Percentiles rank a stretch among this genome's conserved stretches.
Evolutionary conservation across 208 protist species (phyloP).

Genomic region (Leptomonas pyrrhocoris): DNA sequence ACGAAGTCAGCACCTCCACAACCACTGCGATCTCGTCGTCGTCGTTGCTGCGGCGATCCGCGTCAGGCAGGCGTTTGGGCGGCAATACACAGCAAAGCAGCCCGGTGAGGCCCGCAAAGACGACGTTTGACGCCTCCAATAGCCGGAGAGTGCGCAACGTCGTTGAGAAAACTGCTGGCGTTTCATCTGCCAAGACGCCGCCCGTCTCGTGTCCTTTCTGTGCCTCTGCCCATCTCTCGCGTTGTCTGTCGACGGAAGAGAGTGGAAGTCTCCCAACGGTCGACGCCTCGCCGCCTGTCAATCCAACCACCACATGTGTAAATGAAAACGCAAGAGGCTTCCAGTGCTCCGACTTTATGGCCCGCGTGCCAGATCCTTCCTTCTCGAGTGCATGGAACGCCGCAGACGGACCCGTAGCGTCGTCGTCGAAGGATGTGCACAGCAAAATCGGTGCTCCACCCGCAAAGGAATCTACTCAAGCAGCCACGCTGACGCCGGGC

Average conservation of each 20-base stretch:
- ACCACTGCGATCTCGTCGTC: background rate
- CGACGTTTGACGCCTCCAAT: background rate
- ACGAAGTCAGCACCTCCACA: slow-evolving; percentile 1
- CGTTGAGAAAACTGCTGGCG: background rate
- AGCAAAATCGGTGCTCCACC: background rate
- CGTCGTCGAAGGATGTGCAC: background rate
- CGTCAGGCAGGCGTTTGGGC: background rate
- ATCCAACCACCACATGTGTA: background rate
- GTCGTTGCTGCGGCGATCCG: background rate
- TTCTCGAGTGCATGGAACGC: background rate
- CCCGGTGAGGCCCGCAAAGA: background rate
- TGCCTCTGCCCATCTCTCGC: background rate
- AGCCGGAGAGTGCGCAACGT: background rate
- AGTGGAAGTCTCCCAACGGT: background rate
- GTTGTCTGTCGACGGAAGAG: background rate
- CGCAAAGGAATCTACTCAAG: background rate
- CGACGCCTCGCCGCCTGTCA: background rate
- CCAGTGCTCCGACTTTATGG: slow-evolving; percentile 30
- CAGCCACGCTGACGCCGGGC: background rate
- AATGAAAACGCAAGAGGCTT: background rate
- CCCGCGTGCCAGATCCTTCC: slow-evolving; percentile 3
- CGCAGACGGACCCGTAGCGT: background rate
- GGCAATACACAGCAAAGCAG: background rate
- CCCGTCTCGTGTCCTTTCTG: background rate
- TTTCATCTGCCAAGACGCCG: background rate